Conservation (phyloP, 2,329 filamentous ascomycete genomes). For the Aureobasidium uvarum region DNA sequence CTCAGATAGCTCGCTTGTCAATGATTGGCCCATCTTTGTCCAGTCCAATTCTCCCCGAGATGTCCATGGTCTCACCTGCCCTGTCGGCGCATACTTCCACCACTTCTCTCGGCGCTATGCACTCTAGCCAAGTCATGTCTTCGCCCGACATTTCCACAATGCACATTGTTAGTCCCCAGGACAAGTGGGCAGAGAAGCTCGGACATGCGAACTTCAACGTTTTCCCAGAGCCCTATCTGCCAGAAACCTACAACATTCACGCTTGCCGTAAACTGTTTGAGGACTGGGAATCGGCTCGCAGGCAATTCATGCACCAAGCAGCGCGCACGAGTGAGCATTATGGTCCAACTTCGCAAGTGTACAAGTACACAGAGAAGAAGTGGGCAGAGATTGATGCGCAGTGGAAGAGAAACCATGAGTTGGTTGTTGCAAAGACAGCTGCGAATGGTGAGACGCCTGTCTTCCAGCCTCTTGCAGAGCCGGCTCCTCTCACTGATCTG, state of each 20-base stretch:
- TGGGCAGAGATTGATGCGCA: constrained; percentile 75
- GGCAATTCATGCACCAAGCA: constrained; percentile 86
- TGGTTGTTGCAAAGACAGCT: constrained; percentile 51
- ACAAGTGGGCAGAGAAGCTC: constrained; percentile 80
- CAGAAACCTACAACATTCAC: constrained; percentile 58
- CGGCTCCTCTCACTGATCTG: constrained; percentile 59
- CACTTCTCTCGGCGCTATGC: constrained; percentile 64
- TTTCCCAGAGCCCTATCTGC: constrained; percentile 73
- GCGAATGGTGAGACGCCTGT: constrained; percentile 42
- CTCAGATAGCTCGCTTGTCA: constrained; percentile 39
- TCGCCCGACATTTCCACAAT: constrained; percentile 62
- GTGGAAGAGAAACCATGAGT: constrained; percentile 71
- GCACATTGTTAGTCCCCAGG: constrained; percentile 62
- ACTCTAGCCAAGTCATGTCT: constrained; percentile 49
- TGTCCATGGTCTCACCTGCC: constrained; percentile 61
- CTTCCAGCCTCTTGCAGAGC: constrained; percentile 44
- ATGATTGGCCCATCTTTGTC: constrained; percentile 34
- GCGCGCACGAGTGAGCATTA: constrained; percentile 88
- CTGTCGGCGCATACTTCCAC: constrained; percentile 75
- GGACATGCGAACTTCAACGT: constrained; percentile 95
- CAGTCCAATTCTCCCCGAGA: constrained; percentile 48
- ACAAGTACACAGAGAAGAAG: constrained; percentile 79
- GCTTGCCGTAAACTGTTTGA: constrained; percentile 64
- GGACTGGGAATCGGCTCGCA: constrained; percentile 79
- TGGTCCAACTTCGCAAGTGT: constrained; percentile 84